Evolutionary conservation across 352 stramenopile genomes (phyloP).

Genomic region (Elongisporangium prolatum): DNA sequence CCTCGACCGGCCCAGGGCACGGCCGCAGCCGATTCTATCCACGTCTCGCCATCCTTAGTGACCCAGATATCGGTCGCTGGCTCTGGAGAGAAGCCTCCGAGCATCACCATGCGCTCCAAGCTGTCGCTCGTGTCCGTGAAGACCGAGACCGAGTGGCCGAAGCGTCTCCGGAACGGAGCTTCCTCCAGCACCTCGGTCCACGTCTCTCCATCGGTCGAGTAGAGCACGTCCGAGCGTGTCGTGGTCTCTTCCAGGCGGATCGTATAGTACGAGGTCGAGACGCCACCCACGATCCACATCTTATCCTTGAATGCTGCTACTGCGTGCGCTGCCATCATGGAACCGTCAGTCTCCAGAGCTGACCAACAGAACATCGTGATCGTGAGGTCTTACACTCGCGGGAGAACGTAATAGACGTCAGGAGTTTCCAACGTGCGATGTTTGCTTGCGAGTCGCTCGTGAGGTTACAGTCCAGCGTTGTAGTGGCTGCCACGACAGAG

Average conservation of each 20-base stretch:
- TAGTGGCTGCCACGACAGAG: neutral
- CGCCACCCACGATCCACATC: slow-evolving; percentile 70
- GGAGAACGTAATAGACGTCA: slow-evolving; percentile 51
- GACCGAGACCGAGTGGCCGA: slow-evolving; percentile 59
- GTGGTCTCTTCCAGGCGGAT: slow-evolving; percentile 66
- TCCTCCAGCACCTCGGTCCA: slow-evolving; percentile 73
- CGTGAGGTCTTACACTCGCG: slow-evolving; percentile 41
- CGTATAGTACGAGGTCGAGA: slow-evolving; percentile 74
- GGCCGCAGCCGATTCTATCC: slow-evolving; percentile 27
- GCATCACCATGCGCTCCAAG: slow-evolving; percentile 46
- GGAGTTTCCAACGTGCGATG: slow-evolving; percentile 45
- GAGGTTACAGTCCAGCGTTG: slow-evolving; percentile 40
- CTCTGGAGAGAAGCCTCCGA: slow-evolving; percentile 73
- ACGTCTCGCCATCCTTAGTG: slow-evolving; percentile 48
- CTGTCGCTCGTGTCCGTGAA: slow-evolving; percentile 52
- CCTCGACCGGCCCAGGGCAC: slow-evolving; percentile 57
- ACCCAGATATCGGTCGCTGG: slow-evolving; percentile 74
- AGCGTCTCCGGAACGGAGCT: slow-evolving; percentile 65
- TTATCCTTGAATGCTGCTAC: slow-evolving; percentile 46
- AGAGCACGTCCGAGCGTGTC: slow-evolving; percentile 60
- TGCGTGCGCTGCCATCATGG: slow-evolving; percentile 41
- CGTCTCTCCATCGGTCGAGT: slow-evolving; percentile 41
- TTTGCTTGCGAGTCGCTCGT: slow-evolving; percentile 35
- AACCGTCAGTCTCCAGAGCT: neutral
- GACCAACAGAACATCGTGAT: neutral